Base-by-base conservation (phyloP, 768 basidiomycete genomes). In the Kondoa subrosea region DNA sequence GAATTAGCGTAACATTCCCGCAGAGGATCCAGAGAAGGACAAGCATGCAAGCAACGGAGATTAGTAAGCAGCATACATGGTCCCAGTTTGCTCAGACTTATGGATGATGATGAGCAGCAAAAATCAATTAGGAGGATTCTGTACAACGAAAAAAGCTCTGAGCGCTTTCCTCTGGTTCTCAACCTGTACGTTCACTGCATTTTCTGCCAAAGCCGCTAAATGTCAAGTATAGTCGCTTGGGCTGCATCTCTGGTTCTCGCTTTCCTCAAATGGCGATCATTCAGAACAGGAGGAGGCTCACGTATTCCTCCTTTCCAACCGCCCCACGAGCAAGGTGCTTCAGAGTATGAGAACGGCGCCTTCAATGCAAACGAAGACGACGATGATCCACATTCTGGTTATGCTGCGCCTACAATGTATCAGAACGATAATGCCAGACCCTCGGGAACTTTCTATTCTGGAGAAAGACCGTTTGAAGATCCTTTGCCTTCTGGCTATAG, bases 151-250 rank as follows among this genome's bases (percentile, higher is more conserved):
- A 65, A 66, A 72, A 3, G 74, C 74, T 17, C 66, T 64, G 2
- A 71, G 73, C 1, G 74, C 73, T 1, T 75, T 75, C 67, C 69
- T 71, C 56, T 75, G 72, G 72, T 60, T 75, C 32, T 66, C 40
- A 25, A 60, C 71, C 50, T 30, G 68, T 70, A 63, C 66, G 57
- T 72, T 50, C 60, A 56, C 0, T 58, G 40, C 4, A 33, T 63
- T 30, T 25, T 68, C 26, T 15, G 31, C 27, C 26, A 12, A 31
- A 27, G 66, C 2, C 27, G 34, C 60, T 25, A 26, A 56, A 26
- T 66, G 65, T 8, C 57, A n/a, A 12, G 2, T 50, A 50, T 21
- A 50, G 15, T n/a, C 12, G 16, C 61, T 33, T 63, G 61, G 61
- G 12, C 30, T 32, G 61, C 34, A 27, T 63, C 61, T 33, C 30